These are phyloP conservation scores for Metarhizium sp. DNA, from an alignment of 2,329 filamentous ascomycete species.

Conservation along the genomic window DNA sequence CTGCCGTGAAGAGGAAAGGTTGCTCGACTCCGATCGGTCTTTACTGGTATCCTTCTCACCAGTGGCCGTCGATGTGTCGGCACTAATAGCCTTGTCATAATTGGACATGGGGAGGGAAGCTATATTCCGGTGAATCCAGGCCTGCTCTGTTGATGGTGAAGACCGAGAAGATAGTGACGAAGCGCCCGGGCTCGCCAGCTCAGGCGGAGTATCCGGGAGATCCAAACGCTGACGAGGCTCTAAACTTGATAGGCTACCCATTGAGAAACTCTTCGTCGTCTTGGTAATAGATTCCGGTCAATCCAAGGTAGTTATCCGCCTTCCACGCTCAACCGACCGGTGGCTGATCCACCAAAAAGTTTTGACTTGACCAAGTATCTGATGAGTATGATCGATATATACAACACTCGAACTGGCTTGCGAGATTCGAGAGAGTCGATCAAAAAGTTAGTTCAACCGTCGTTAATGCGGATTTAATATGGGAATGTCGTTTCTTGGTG, in stretches of 20 bases:
- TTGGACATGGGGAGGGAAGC: constrained; percentile 48
- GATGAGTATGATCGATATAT: neutral
- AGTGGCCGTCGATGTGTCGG: constrained; percentile 33
- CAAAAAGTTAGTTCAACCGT: neutral
- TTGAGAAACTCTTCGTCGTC: constrained; percentile 29
- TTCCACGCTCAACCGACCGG: neutral
- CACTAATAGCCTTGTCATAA: constrained; percentile 40
- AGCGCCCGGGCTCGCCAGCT: constrained; percentile 41
- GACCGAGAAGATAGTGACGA: constrained; percentile 37
- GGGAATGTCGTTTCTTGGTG: neutral
- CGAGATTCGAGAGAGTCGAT: neutral
- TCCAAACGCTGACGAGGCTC: constrained; percentile 41
- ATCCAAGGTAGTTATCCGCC: neutral
- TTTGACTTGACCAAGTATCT: neutral
- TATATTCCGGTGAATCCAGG: constrained; percentile 30
- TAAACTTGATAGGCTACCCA: constrained; percentile 44
- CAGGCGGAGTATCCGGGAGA: constrained; percentile 44
- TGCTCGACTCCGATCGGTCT: constrained; percentile 24
- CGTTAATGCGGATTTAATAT: neutral
- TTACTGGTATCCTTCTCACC: constrained; percentile 25
- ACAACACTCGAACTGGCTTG: neutral
- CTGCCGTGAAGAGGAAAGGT: constrained; percentile 26
- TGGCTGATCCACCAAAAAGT: neutral
- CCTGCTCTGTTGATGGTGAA: constrained; percentile 32
- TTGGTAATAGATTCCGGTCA: neutral